These are phyloP conservation scores for Amanita fuliginea DNA, from an alignment of 768 basidiomycete species.

Conservation along the genomic window DNA sequence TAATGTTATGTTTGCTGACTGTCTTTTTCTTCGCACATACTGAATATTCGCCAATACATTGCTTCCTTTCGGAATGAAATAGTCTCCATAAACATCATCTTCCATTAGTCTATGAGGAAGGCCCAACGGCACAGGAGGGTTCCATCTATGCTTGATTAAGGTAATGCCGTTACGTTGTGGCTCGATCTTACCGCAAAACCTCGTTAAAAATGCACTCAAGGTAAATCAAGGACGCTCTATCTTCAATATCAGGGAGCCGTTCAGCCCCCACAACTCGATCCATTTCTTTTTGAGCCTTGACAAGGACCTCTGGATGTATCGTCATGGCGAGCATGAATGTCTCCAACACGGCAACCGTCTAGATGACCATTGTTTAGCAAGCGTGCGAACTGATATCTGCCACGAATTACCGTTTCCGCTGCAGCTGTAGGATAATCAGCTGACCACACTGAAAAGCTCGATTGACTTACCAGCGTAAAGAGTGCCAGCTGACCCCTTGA, in stretches of 20 bases:
- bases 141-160: slow-evolving; percentile 24
- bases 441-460: neutral
- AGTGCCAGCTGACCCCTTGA: slow-evolving; percentile 46
- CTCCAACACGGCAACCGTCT: slow-evolving; percentile 41
- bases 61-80: slow-evolving; percentile 34
- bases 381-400: neutral
- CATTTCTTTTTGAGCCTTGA: slow-evolving; percentile 39
- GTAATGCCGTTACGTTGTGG: slow-evolving; percentile 2
- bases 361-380: neutral
- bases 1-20: neutral
- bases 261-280: slow-evolving; percentile 32
- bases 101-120: slow-evolving; percentile 41
- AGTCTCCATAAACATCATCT: slow-evolving; percentile 37
- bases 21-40: slow-evolving; percentile 18
- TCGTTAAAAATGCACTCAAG: slow-evolving; percentile 37
- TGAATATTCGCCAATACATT: slow-evolving; percentile 32
- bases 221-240: slow-evolving; percentile 34
- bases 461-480: slow-evolving; percentile 32
- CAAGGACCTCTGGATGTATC: slow-evolving; percentile 36
- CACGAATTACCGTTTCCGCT: slow-evolving; percentile 19
- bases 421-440: slow-evolving; percentile 18
- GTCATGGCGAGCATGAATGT: slow-evolving; percentile 46
- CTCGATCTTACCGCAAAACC: slow-evolving; percentile 28
- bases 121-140: slow-evolving; percentile 37
- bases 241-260: slow-evolving; percentile 35